Evolutionary conservation across 345 rosid genomes (phyloP), one percentile per base, ranked within the genome.

Genomic region (Citrus maxima): DNA sequence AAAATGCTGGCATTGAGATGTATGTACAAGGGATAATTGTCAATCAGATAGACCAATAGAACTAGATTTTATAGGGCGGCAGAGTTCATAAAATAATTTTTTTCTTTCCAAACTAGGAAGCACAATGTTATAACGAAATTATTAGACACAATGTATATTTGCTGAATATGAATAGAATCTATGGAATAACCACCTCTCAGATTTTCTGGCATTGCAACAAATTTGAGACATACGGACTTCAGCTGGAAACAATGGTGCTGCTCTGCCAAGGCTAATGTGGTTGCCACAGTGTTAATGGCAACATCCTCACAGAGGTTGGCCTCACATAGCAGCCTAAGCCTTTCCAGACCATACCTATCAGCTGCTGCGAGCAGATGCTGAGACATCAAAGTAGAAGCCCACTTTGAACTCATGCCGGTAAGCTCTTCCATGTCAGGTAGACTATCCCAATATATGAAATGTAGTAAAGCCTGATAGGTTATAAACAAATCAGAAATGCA

Each of bases 291-390:
- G 83, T 90, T 90, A 74, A 90, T 89, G 70, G 92, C 87, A 54
- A 87, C 88, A 72, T 84, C 86, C 81, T 84, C 87, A 56, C 90
- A 90, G n/a, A 90, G 88, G 73, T 78, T 87, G 75, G 84, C 82
- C 73, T 89, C 90, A 58, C 90, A 89, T 2, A 87, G 76, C 72
- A 87, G 63, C 79, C 88, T 79, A 58, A 89, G 90, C 86, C 91
- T 86, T 60, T 90, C 92, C 51, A 90, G 79, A 67, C 86, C 94
- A 82, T 89, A 90, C 72, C 92, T 86, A 79, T 90, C 94, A 60
- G 94, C 94, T 58, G 92, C 92, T 63, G 89, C 92, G 72, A 90
- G 90, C 77, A 90, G 84, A 83, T 89, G 94, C 84, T 90, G 94
- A 81, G 82, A 86, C 90, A 90, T 90, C 86, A 90, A 86, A 59